These are phyloP conservation scores for Eremochloa ophiuroides DNA, from an alignment of 176 grass and related monocot genomes.

Conservation along the genomic window DNA sequence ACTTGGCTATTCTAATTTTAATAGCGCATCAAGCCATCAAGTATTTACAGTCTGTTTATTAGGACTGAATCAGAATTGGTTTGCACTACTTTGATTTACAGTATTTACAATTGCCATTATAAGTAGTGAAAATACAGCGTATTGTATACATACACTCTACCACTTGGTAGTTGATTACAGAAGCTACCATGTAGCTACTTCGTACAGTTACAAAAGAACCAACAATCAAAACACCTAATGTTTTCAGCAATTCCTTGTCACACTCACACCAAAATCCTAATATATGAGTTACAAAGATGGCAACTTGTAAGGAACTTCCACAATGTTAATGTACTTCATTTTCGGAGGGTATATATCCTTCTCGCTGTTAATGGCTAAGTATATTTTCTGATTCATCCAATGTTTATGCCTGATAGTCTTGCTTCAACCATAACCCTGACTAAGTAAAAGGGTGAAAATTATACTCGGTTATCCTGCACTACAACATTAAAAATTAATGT, in stretches of 20 bases:
- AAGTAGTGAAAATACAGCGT: neutral
- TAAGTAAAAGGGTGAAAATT: neutral
- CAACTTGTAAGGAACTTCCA: neutral
- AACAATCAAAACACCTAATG: constrained; percentile 14
- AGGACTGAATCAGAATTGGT: neutral
- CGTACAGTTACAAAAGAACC: constrained; percentile 8
- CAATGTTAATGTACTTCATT: neutral
- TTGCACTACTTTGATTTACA: neutral
- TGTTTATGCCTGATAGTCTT: neutral
- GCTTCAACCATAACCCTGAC: neutral
- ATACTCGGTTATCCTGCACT: neutral
- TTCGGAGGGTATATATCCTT: neutral
- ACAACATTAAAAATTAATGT: neutral
- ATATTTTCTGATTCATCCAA: neutral
- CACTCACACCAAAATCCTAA: neutral
- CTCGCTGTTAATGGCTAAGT: neutral
- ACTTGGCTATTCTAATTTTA: neutral
- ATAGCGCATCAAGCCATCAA: neutral
- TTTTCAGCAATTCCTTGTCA: neutral
- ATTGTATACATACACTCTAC: neutral
- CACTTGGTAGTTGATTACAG: neutral
- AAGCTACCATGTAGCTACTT: neutral
- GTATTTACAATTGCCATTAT: neutral
- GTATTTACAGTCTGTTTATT: neutral
- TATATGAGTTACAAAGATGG: constrained; percentile 13